These are phyloP conservation scores for Coccinonectria pachysandricola DNA, from an alignment of 2,329 filamentous ascomycete genomes.

Conservation along the genomic window DNA sequence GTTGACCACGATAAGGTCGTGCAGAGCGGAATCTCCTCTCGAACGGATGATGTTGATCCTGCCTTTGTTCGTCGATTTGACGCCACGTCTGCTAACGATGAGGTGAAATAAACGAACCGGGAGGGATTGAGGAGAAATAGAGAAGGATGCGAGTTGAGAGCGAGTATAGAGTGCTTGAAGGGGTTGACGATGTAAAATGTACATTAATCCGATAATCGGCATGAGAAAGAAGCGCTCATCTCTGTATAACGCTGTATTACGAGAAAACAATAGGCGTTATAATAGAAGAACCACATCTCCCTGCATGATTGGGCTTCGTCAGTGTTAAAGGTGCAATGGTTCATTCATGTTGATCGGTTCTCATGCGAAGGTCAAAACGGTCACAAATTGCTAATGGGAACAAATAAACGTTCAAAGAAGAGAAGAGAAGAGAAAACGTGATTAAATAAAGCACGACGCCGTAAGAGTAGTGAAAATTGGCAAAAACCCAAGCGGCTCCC, in stretches of 20 bases:
- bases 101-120: slow-evolving; percentile 5
- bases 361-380: no score
- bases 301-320: no score
- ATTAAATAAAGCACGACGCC: no score
- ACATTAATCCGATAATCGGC: slow-evolving; percentile 10
- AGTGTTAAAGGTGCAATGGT: no score
- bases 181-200: slow-evolving; percentile 12
- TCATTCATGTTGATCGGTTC: no score
- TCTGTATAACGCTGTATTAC: slow-evolving; percentile 19
- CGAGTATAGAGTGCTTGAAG: no score
- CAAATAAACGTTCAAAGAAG: no score
- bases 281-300: slow-evolving; percentile 21
- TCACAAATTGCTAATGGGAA: no score
- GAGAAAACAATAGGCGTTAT: slow-evolving; percentile 11
- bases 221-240: slow-evolving; percentile 8
- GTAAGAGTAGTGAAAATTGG: no score
- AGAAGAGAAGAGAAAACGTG: no score
- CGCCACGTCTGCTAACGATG: slow-evolving; percentile 1
- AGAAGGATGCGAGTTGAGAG: slow-evolving; percentile 5
- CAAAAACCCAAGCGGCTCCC: no score
- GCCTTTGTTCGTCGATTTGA: not conserved
- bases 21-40: not conserved
- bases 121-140: slow-evolving; percentile 3
- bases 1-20: no score
- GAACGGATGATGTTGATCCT: not conserved